A percentile compares a stretch with the other conserved stretches of the same genome.
Conservation (phyloP, 2,329 filamentous ascomycete species). For the Berkeleyomyces rouxiae region DNA sequence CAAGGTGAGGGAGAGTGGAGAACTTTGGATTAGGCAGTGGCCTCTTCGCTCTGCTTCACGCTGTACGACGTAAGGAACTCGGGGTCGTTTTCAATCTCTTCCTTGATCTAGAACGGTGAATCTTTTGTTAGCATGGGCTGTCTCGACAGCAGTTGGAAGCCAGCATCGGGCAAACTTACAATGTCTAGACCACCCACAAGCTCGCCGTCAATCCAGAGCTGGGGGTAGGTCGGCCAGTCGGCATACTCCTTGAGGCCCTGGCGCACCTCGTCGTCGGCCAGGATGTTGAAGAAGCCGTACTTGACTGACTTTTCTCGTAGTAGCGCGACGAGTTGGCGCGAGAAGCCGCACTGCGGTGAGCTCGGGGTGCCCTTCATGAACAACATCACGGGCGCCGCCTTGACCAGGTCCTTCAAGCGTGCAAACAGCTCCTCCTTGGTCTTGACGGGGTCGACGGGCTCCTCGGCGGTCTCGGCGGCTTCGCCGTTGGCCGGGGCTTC, state of each 20-base stretch:
- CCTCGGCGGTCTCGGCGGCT: slow-evolving; percentile 16
- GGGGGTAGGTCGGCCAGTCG: slow-evolving; percentile 97
- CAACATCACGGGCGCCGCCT: slow-evolving; percentile 91
- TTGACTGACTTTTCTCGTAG: slow-evolving; percentile 80
- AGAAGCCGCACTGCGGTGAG: slow-evolving; percentile 81
- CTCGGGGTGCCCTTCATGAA: slow-evolving; percentile 74
- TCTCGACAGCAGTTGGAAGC: too few species aligned
- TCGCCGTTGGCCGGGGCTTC: slow-evolving; percentile 21
- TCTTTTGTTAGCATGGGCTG: not conserved
- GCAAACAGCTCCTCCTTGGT: slow-evolving; percentile 73
- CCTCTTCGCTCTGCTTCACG: slow-evolving; percentile 29
- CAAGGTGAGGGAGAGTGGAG: not conserved
- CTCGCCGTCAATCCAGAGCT: slow-evolving; percentile 82
- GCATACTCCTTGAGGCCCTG: slow-evolving; percentile 93
- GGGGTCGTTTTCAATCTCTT: slow-evolving; percentile 70
- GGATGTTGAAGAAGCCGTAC: slow-evolving; percentile 98
- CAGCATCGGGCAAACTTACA: slow-evolving; percentile 38
- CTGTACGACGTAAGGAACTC: slow-evolving; percentile 68
- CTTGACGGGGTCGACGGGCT: slow-evolving; percentile 32
- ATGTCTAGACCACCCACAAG: slow-evolving; percentile 90
- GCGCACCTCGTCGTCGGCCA: slow-evolving; percentile 91
- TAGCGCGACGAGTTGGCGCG: slow-evolving; percentile 70
- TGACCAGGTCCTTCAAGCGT: slow-evolving; percentile 69
- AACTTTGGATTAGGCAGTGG: slow-evolving; percentile 15
- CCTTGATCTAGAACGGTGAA: slow-evolving; percentile 53